Evolutionary conservation across 2,329 filamentous ascomycete genomes (phyloP).

Genomic region (Penicillium freii): DNA sequence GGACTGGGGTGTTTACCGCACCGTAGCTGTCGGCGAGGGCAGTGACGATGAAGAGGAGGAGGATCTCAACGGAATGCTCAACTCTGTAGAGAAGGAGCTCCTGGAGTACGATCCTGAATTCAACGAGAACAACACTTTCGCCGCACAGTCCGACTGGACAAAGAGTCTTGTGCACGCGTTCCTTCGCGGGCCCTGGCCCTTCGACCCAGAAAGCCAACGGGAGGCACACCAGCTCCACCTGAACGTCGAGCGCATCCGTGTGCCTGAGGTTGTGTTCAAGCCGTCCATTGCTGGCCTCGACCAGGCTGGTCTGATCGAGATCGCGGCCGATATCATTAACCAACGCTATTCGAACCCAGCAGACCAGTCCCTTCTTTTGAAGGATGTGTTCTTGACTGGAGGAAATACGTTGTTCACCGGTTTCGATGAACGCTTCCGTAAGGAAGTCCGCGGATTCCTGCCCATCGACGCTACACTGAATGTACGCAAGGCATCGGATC

Average conservation of each 20-base stretch:
- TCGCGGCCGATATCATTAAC: constrained; percentile 82
- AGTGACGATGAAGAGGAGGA: constrained; percentile 92
- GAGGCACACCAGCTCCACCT: constrained; percentile 88
- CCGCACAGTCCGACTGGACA: constrained; percentile 92
- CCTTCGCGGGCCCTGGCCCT: constrained; percentile 80
- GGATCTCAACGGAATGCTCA: constrained; percentile 72
- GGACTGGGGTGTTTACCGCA: constrained; percentile 96
- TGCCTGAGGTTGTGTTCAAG: constrained; percentile 90
- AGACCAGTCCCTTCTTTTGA: constrained; percentile 68
- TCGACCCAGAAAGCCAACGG: constrained; percentile 73
- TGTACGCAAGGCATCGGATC: constrained; percentile 71
- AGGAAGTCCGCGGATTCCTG: constrained; percentile 70
- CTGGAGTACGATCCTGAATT: constrained; percentile 84
- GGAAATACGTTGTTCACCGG: constrained; percentile 82
- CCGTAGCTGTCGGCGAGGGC: constrained; percentile 75
- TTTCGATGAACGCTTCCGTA: constrained; percentile 77
- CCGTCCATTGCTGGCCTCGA: constrained; percentile 88
- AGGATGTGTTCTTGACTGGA: constrained; percentile 91
- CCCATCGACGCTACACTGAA: constrained; percentile 66
- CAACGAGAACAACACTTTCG: constrained; percentile 86
- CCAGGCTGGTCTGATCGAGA: constrained; percentile 90
- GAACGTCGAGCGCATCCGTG: constrained; percentile 92
- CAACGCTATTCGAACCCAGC: constrained; percentile 65
- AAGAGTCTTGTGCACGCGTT: constrained; percentile 90
- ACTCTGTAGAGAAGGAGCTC: constrained; percentile 77